Evolutionary conservation across 257 asterid species (phyloP).

Genomic region (Solanum okadae): DNA sequence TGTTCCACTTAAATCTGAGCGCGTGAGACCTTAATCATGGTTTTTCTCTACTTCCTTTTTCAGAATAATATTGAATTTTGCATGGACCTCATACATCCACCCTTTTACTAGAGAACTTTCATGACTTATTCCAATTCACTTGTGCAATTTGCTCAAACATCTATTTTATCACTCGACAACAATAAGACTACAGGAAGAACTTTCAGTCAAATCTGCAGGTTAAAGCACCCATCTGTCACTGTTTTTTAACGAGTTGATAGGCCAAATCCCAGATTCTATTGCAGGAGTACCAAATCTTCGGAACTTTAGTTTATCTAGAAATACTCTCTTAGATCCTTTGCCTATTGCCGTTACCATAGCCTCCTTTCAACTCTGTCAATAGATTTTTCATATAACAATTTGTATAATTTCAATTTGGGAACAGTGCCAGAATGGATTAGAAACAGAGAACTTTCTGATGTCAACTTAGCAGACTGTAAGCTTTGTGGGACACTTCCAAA

Average conservation of each 20-base stretch:
- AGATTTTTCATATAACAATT: conserved; percentile 59
- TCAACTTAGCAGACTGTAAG: conserved; percentile 61
- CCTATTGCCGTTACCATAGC: conserved; percentile 40
- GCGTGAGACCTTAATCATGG: not conserved
- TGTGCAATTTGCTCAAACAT: conserved; percentile 29
- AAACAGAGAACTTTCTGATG: conserved; percentile 45
- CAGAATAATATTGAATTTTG: not conserved
- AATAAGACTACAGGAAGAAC: conserved; percentile 55
- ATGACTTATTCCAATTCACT: conserved; percentile 48
- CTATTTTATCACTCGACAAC: conserved; percentile 58
- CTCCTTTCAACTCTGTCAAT: conserved; percentile 54
- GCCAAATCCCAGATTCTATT: conserved; percentile 64
- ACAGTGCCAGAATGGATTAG: conserved; percentile 67
- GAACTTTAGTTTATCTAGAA: conserved; percentile 67
- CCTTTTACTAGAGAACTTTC: conserved; percentile 50
- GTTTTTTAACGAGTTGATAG: conserved; percentile 52
- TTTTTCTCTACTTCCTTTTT: not conserved
- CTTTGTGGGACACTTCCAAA: conserved; percentile 60
- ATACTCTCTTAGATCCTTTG: conserved; percentile 41
- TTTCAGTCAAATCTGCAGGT: conserved; percentile 46
- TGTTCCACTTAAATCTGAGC: not conserved
- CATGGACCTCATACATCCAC: conserved; percentile 31
- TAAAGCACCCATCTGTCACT: conserved; percentile 55
- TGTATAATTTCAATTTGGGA: conserved; percentile 29
- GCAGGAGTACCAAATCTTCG: conserved; percentile 44